Percentiles rank a stretch among this genome's conserved stretches.
These are phyloP conservation scores for Aspergillus homomorphus DNA, from an alignment of 495 filamentous ascomycete species.

Conservation along the genomic window DNA sequence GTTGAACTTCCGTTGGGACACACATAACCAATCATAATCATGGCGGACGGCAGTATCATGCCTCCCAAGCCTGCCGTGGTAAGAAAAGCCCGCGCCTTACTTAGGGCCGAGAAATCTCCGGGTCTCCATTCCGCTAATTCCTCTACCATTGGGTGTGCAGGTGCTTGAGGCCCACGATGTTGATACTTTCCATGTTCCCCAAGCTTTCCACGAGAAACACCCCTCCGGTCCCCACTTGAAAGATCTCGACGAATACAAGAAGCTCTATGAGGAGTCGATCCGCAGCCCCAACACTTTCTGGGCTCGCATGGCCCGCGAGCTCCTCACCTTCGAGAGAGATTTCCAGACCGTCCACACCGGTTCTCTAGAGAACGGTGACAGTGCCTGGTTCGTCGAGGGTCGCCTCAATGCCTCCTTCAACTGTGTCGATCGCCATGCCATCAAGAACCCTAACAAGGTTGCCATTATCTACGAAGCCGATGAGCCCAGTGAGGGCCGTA, in stretches of 20 bases:
- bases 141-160: slow-evolving; percentile 18
- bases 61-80: slow-evolving; percentile 66
- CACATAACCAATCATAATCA: slow-evolving; percentile 30
- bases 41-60: slow-evolving; percentile 61
- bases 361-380: slow-evolving; percentile 75
- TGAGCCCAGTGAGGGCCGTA: slow-evolving; percentile 82
- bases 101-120: slow-evolving; percentile 1
- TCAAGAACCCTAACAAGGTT: slow-evolving; percentile 85
- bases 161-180: slow-evolving; percentile 77
- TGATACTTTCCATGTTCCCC: slow-evolving; percentile 71
- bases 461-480: slow-evolving; percentile 99
- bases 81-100: slow-evolving; percentile 14
- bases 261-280: slow-evolving; percentile 95
- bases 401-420: slow-evolving; percentile 95
- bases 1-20: slow-evolving; percentile 1
- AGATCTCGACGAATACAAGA: slow-evolving; percentile 80
- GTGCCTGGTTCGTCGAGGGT: slow-evolving; percentile 92
- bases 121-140: slow-evolving; percentile 9
- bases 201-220: slow-evolving; percentile 66
- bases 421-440: slow-evolving; percentile 92
- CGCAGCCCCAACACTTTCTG: slow-evolving; percentile 89
- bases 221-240: slow-evolving; percentile 65
- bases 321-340: slow-evolving; percentile 85
- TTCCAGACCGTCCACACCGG: slow-evolving; percentile 88
- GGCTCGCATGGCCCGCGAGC: slow-evolving; percentile 78